A percentile compares a stretch with the other conserved stretches of the same genome.
These are phyloP conservation scores for Linderina pennispora DNA, from an alignment of 192 early-diverging fungal genomes.

Conservation along the genomic window DNA sequence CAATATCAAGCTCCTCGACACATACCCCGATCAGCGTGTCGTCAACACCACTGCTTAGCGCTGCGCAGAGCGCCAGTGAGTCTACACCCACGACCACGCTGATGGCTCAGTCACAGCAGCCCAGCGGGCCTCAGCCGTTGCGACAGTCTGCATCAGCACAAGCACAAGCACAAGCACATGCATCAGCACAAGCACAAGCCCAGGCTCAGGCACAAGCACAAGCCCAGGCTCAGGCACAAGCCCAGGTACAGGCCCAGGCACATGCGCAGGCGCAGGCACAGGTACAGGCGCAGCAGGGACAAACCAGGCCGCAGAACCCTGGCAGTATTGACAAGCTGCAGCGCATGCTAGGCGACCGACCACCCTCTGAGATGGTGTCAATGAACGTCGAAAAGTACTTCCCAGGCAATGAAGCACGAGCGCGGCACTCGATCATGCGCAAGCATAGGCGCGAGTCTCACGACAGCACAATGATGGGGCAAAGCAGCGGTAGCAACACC, in stretches of 20 bases:
- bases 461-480: too few species aligned
- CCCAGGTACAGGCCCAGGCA: too few species aligned
- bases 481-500: too few species aligned
- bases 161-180: too few species aligned
- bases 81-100: not conserved
- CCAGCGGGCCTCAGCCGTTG: not conserved
- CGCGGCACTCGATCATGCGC: conserved; percentile 48
- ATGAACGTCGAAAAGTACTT: conserved; percentile 90
- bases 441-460: conserved; percentile 25
- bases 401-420: conserved; percentile 60
- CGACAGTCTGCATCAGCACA: not conserved
- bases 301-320: conserved; percentile 8
- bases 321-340: conserved; percentile 42
- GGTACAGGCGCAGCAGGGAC: not conserved
- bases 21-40: not conserved
- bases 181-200: too few species aligned
- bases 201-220: too few species aligned
- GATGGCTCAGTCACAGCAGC: not conserved
- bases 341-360: conserved; percentile 92
- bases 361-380: conserved; percentile 88
- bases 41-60: conserved; percentile 1
- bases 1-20: too few species aligned
- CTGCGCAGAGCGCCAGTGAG: conserved; percentile 1
- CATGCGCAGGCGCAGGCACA: too few species aligned
- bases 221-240: too few species aligned